Percentiles rank a stretch among this genome's conserved stretches.
Evolutionary conservation across 164 flowering plant genomes (phyloP).

Genomic region (Vitis riparia): DNA sequence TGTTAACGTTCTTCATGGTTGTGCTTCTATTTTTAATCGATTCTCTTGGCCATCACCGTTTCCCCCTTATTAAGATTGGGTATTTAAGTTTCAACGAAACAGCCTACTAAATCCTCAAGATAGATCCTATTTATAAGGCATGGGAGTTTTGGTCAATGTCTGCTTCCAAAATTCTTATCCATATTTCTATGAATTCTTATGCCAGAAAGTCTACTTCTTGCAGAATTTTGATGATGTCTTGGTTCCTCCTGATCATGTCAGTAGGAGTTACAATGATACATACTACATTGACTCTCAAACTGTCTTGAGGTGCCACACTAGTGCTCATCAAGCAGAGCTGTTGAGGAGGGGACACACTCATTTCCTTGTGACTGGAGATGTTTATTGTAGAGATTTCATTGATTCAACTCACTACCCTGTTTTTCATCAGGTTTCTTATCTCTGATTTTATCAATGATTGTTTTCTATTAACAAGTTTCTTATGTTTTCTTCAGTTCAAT

Average conservation of each 20-base stretch:
- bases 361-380: conserved; percentile 72
- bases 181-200: conserved; percentile 3
- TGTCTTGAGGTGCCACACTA: conserved; percentile 72
- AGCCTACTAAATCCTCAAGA: too few relatives aligned
- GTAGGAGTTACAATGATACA: conserved; percentile 75
- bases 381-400: conserved; percentile 21
- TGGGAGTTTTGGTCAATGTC: too few relatives aligned
- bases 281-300: conserved; percentile 66
- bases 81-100: too few relatives aligned
- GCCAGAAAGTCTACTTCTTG: conserved; percentile 21
- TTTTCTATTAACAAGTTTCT: not conserved
- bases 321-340: conserved; percentile 73
- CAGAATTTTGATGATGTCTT: conserved; percentile 78
- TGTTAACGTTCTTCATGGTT: too few relatives aligned
- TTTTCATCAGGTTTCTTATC: conserved; percentile 59
- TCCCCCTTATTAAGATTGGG: too few relatives aligned
- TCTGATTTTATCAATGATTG: not conserved
- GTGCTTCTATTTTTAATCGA: too few relatives aligned
- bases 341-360: conserved; percentile 30
- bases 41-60: too few relatives aligned
- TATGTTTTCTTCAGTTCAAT: not conserved
- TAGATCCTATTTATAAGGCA: too few relatives aligned
- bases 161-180: too few relatives aligned
- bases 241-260: conserved; percentile 71
- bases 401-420: conserved; percentile 72